Base-by-base conservation (phyloP, 2,329 filamentous ascomycete species). In the Clonostachys chloroleuca region DNA sequence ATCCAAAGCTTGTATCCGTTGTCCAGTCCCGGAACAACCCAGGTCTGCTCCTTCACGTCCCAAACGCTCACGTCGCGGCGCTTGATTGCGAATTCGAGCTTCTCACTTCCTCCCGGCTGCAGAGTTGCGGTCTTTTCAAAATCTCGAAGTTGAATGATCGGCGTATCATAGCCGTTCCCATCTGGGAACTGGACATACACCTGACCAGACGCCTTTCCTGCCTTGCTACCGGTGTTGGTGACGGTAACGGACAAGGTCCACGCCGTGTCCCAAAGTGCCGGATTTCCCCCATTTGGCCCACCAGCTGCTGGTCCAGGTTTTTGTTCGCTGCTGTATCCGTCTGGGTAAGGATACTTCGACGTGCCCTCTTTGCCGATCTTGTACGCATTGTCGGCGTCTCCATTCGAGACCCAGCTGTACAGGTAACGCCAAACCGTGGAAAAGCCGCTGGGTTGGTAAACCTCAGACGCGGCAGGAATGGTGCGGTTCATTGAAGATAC, bases 21-120 rank as follows among this genome's bases (percentile, higher is more conserved):
- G 34, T 65, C 57, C 2, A 65, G 57, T 1, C 51, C 56, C 6
- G 68, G 69, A 9, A 75, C 61, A 2, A 81, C 74, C 87, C 87
- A 91, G 53, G 89, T 88, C 67, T 89, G 85, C 39, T 68, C 60
- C 6, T 69, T 63, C 0, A 81, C 76, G 59, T 87, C 84, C 87
- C 87, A 90, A 42, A 87, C 84, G 53, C 86, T 89, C 47, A 90
- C 48, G 59, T 90, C 87, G 56, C 84, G 80, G 48, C 87, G 75
- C 7, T 77, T 87, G 47, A 90, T 55, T 1, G 69, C 66, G 55
- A 90, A 72, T 17, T 73, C 70, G 0, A 89, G 75, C 0, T 65
- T 73, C 48, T 65, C 63, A 5, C 64, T 74, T 58, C 81, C 70
- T 0, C 80, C 81, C 0, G 75, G 70, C 5, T 73, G 67, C 14